Evolutionary conservation across 2,329 filamentous ascomycete species (phyloP), one percentile per base, ranked within the genome.

Genomic region (Nannizziopsis barbatae): DNA sequence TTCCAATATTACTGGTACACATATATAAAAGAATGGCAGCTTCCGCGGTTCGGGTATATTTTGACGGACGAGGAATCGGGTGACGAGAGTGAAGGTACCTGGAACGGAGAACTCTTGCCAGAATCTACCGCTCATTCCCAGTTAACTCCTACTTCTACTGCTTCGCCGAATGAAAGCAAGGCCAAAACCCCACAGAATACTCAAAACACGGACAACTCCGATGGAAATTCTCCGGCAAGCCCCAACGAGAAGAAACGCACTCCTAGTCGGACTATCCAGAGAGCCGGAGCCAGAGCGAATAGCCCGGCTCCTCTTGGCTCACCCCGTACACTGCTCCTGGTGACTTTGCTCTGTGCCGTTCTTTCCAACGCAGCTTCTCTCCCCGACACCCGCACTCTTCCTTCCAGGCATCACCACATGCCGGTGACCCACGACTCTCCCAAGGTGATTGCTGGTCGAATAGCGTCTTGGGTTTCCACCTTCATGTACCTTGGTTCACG

Each of bases 1-100:
- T 65, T 70, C 32, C 80, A 84, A 63, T 83, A 78, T 67, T 65
- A 80, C 33, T 83, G 79, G 77, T 84, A 83, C 57, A 77, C 78
- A 44, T 68, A 75, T 51, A 59, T 78, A 51, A 71, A 74, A 57
- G 69, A 74, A 47, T 72, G 70, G 41, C 62, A 70, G 48, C 67
- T 71, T 15, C 59, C 55, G 10, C 63, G 64, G 45, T 51, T 56
- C 47, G 56, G 58, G 14, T 50, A 63, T 20, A 53, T 57, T 22
- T 54, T 56, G 42, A 55, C 59, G 40, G 37, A 45, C 11, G 55
- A 59, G 42, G 56, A 62, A 27, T 27, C 22, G 4, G 22, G 22
- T 40, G 59, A 62, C 42, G 55, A 59, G 18, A 52, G 50, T 11
- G 56, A 58, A 18, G 57, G 56, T 36, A 56, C 58, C 39, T 60